Conservation (phyloP, 352 stramenopile genomes). For the Globisporangium spiculum region DNA sequence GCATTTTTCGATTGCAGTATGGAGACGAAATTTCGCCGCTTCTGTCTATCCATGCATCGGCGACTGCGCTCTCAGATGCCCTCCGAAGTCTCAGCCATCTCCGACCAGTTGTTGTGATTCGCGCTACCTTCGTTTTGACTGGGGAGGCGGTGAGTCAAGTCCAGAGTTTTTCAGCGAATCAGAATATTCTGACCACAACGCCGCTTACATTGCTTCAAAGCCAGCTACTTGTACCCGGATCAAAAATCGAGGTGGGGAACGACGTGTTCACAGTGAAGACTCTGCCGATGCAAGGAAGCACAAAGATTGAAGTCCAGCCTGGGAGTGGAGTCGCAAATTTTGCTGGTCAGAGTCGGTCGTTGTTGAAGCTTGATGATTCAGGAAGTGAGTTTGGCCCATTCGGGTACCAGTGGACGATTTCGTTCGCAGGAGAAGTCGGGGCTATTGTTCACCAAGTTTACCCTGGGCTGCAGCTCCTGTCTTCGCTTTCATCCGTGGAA, state of each 20-base stretch:
- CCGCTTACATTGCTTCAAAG: conserved; percentile 32
- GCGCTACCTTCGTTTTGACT: conserved; percentile 45
- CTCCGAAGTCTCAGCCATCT: conserved; percentile 46
- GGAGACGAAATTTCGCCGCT: conserved; percentile 43
- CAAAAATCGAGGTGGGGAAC: conserved; percentile 30
- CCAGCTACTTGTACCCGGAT: conserved; percentile 33
- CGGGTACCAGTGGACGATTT: conserved; percentile 72
- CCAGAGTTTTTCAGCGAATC: conserved; percentile 27
- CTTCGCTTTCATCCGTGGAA: conserved; percentile 48
- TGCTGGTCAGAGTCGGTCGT: conserved; percentile 17
- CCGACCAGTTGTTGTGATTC: conserved; percentile 46
- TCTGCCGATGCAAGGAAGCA: conserved; percentile 34
- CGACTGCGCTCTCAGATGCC: conserved; percentile 27
- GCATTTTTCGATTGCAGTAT: conserved; percentile 71
- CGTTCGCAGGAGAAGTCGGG: conserved; percentile 49
- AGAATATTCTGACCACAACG: conserved; percentile 44
- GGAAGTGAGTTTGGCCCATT: conserved; percentile 37
- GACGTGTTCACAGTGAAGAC: conserved; percentile 38
- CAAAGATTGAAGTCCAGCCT: conserved; percentile 40
- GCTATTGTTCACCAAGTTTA: conserved; percentile 31
- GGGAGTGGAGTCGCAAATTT: conserved; percentile 31
- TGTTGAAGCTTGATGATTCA: conserved; percentile 42
- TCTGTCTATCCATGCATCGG: conserved; percentile 52
- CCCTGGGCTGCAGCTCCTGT: conserved; percentile 49
- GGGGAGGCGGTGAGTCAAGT: conserved; percentile 34